Evolutionary conservation across 2,329 filamentous ascomycete species (phyloP).

Genomic region (Colletotrichum lupini): DNA sequence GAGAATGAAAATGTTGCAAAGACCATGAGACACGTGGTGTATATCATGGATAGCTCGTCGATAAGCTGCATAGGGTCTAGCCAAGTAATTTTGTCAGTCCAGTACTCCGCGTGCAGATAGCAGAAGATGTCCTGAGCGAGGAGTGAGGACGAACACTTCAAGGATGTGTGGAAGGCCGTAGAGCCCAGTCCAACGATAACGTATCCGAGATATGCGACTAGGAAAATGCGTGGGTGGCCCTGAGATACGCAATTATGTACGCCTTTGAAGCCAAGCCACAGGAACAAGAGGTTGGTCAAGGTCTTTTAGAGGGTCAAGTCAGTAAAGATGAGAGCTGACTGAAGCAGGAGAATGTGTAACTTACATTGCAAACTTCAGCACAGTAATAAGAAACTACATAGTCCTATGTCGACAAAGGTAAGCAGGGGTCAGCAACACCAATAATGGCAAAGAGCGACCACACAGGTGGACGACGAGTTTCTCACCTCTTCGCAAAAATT

Average conservation of each 20-base stretch:
- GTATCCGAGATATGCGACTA: constrained; percentile 69
- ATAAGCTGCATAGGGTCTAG: constrained; percentile 71
- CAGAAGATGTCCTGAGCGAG: not conserved
- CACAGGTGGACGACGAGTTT: constrained; percentile 24
- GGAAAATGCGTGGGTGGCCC: constrained; percentile 80
- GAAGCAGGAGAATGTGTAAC: not conserved
- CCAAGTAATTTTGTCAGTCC: not conserved
- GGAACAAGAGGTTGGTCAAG: constrained; percentile 84
- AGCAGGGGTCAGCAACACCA: constrained; percentile 24
- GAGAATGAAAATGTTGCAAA: constrained; percentile 80
- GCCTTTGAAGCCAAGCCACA: constrained; percentile 81
- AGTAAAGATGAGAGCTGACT: not conserved
- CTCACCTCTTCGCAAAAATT: constrained; percentile 85
- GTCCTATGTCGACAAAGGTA: constrained; percentile 44
- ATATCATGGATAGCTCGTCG: constrained; percentile 70
- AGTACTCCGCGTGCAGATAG: not conserved
- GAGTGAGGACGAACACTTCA: constrained; percentile 60
- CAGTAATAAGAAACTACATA: constrained; percentile 80
- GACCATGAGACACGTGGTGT: constrained; percentile 67
- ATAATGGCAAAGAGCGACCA: no score
- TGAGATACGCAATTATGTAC: constrained; percentile 78
- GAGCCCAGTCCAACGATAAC: constrained; percentile 65
- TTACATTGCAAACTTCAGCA: constrained; percentile 78
- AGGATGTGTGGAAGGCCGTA: constrained; percentile 66
- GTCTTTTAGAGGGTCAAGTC: constrained; percentile 60